Base-by-base conservation (phyloP, 176 grass and related monocot species). In the Dactylis glomerata region DNA sequence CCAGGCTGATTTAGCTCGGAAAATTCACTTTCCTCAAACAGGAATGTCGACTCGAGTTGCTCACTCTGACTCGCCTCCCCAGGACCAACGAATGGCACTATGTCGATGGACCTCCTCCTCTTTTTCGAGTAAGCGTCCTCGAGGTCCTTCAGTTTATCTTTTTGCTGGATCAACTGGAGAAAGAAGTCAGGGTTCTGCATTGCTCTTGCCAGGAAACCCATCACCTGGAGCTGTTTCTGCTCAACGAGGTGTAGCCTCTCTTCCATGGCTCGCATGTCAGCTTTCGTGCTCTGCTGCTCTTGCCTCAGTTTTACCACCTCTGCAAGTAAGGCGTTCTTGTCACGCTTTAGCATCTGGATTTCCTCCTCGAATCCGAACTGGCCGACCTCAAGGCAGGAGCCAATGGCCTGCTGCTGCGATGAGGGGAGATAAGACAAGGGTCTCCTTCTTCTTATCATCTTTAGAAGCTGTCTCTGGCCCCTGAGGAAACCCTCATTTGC, bases 241-340 rank as follows among this genome's bases (percentile, higher is more conserved):
- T 95, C 92, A 0, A 83, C 78, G n/a, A 27, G 68, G 41, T 69
- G 87, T 11, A 95, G 68, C 80, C 88, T 83, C 66, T 85, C 87
- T 57, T 95, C 95, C 87, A 95, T 86, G 32, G 79, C 91, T 14
- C 38, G 66, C 76, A 98, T 78, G 27, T 90, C 82, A n/a, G 89
- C 76, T 63, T 63, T 54, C 1, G 85, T 95, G 38, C 52, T 80
- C 77, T 91, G 89, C 71, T 93, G 92, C 62, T 90, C 89, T 67
- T 98, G 95, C 45, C 91, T 83, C 24, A 98, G 87, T 71, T 88
- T 98, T 22, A 93, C 81, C 16, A 98, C 83, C 83, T 98, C 91
- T 2, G 89, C 51, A 15, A 95, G 82, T 50, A 98, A 77, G 41
- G 70, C 84, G 83, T 63, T 95, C 86, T 93, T 98, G 50, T 93